Evolutionary conservation across 495 filamentous ascomycete species (phyloP).

Genomic region (Pyronema omphalodes): DNA sequence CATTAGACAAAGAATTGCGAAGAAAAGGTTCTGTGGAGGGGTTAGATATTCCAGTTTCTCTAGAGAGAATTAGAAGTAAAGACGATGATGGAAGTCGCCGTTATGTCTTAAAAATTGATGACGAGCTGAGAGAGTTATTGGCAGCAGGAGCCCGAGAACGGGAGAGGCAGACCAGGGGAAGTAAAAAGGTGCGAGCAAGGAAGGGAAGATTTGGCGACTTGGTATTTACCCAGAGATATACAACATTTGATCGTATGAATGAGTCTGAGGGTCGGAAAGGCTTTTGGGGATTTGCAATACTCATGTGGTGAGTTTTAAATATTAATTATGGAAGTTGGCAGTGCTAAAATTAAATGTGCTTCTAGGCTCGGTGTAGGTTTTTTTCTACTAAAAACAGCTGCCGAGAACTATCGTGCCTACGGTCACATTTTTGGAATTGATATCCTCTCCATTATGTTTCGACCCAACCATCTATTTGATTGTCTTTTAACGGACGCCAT

Average conservation of each 20-base stretch:
- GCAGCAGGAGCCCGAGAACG: background rate
- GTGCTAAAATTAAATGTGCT: background rate
- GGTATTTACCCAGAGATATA: conserved; percentile 50
- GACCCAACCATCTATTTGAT: conserved; percentile 40
- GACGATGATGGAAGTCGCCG: background rate
- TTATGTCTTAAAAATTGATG: conserved; percentile 1
- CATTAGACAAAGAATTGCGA: background rate
- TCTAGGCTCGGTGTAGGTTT: conserved; percentile 38
- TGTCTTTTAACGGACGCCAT: conserved; percentile 46
- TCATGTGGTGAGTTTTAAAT: conserved; percentile 38
- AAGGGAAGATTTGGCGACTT: conserved; percentile 22
- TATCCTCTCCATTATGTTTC: conserved; percentile 49
- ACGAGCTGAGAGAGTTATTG: background rate
- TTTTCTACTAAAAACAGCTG: conserved; percentile 41
- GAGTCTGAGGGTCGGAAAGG: conserved; percentile 34
- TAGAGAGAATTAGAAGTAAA: background rate
- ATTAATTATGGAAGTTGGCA: background rate
- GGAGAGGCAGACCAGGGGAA: background rate
- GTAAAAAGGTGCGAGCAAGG: background rate
- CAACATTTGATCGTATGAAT: conserved; percentile 53
- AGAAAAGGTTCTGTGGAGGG: background rate
- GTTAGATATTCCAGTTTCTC: background rate
- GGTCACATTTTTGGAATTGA: conserved; percentile 47
- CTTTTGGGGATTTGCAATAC: conserved; percentile 59
- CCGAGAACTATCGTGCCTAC: conserved; percentile 42